phyloP scores from a whole-genome alignment of 108 stramenopile genomes.

The Cyclotella distinguenda region DNA sequence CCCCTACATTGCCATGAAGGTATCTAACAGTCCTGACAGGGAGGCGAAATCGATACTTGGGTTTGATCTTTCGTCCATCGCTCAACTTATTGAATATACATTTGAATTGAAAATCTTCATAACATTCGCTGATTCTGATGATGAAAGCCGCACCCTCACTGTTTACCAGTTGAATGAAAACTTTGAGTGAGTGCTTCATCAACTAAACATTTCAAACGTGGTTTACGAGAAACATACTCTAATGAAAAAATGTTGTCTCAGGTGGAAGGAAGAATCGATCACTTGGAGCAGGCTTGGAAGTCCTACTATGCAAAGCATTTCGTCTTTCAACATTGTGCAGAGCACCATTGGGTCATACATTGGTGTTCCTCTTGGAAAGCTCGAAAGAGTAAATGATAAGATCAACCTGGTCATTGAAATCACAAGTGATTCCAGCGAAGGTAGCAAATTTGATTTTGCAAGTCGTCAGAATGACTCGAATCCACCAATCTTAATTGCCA shows the following conservation, averaged over 20 bases:
- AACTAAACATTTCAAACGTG: not conserved
- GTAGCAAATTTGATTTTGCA: constrained; percentile 17
- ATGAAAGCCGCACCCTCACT: constrained; percentile 7
- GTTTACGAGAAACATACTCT: not conserved
- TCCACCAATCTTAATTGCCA: constrained; percentile 13
- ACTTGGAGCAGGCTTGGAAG: constrained; percentile 19
- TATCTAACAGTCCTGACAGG: not conserved
- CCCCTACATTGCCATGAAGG: constrained; percentile 10
- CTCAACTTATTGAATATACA: not conserved
- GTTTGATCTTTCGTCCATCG: constrained; percentile 7
- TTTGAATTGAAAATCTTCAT: constrained; percentile 13
- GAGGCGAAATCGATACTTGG: constrained; percentile 9
- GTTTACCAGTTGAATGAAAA: not conserved
- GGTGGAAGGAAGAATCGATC: constrained; percentile 14
- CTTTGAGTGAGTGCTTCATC: constrained; percentile 10
- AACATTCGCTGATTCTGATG: constrained; percentile 5
- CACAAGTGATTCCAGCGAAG: constrained; percentile 4
- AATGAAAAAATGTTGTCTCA: not conserved
- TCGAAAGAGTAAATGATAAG: not conserved
- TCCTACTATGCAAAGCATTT: constrained; percentile 1
- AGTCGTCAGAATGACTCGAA: not conserved
- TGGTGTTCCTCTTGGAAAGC: not conserved
- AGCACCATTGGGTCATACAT: not conserved
- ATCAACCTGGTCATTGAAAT: constrained; percentile 17
- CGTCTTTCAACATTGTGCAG: not conserved